A percentile compares a stretch with the other conserved stretches of the same genome.
These are phyloP conservation scores for Jatropha multifida DNA, from an alignment of 441 rosid genomes.

Conservation along the genomic window DNA sequence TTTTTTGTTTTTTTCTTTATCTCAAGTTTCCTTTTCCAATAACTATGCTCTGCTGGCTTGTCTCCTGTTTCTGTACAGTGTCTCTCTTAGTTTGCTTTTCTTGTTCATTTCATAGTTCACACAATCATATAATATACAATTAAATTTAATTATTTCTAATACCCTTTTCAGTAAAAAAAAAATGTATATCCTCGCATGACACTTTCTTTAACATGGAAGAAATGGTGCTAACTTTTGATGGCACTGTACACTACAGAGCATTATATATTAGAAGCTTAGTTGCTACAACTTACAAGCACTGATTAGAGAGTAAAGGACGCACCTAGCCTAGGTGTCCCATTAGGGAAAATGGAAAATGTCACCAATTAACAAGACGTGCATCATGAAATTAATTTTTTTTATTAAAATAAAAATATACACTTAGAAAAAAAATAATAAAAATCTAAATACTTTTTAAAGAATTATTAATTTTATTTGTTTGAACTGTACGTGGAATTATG, in stretches of 20 bases:
- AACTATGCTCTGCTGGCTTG: slow-evolving; percentile 1
- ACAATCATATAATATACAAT: too few relatives aligned
- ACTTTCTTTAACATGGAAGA: neutral
- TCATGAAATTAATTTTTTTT: too few relatives aligned
- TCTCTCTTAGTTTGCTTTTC: neutral
- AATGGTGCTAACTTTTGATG: neutral
- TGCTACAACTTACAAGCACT: neutral
- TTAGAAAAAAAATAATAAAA: too few relatives aligned
- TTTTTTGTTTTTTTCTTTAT: too few relatives aligned
- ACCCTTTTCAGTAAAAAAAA: too few relatives aligned
- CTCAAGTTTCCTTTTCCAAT: neutral
- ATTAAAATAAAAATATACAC: too few relatives aligned
- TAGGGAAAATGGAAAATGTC: neutral
- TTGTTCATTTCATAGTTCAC: neutral
- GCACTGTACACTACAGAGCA: neutral
- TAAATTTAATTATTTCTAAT: too few relatives aligned
- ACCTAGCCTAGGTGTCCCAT: neutral
- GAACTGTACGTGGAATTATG: too few relatives aligned
- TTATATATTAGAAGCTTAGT: too few relatives aligned
- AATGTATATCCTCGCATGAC: neutral
- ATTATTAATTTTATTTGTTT: too few relatives aligned
- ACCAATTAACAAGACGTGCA: too few relatives aligned
- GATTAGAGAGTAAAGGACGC: neutral
- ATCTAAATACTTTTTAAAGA: too few relatives aligned
- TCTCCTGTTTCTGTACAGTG: neutral